phyloP scores from a whole-genome alignment of 352 stramenopile species.

The Elongisporangium undulatum region DNA sequence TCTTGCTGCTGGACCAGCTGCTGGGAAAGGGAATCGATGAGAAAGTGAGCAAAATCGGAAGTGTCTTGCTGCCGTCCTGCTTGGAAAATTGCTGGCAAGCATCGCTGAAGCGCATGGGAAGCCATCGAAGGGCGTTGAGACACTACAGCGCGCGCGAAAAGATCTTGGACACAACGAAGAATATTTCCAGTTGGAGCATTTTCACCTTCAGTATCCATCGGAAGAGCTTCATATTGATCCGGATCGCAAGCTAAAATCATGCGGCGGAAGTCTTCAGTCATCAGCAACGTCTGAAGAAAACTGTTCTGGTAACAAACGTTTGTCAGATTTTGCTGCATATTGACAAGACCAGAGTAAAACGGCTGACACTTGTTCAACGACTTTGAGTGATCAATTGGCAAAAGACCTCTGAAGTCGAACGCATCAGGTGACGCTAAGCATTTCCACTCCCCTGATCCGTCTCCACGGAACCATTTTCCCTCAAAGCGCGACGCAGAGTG shows the following conservation, averaged over 20 bases:
- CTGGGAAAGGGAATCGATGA: slow-evolving; percentile 77
- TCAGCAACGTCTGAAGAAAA: slow-evolving; percentile 85
- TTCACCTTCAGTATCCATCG: slow-evolving; percentile 13
- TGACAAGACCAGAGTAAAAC: slow-evolving; percentile 82
- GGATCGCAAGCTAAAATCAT: slow-evolving; percentile 60
- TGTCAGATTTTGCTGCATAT: slow-evolving; percentile 88
- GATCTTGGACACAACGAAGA: slow-evolving; percentile 54
- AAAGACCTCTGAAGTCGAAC: slow-evolving; percentile 66
- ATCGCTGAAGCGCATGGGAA: slow-evolving; percentile 67
- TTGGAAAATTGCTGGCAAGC: slow-evolving; percentile 68
- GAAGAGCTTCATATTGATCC: slow-evolving; percentile 29
- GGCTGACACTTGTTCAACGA: slow-evolving; percentile 40
- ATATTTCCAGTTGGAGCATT: slow-evolving; percentile 31
- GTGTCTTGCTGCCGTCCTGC: slow-evolving; percentile 82
- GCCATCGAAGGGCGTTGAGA: slow-evolving; percentile 66
- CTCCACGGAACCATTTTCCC: slow-evolving; percentile 82
- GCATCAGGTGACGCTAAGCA: slow-evolving; percentile 46
- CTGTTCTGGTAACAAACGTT: slow-evolving; percentile 92
- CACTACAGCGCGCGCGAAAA: slow-evolving; percentile 69
- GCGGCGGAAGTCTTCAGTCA: slow-evolving; percentile 79
- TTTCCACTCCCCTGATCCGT: slow-evolving; percentile 79
- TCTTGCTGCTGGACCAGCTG: slow-evolving; percentile 60
- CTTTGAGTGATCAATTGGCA: slow-evolving; percentile 25
- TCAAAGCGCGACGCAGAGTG: slow-evolving; percentile 51
- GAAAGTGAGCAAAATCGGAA: slow-evolving; percentile 83